Conservation (phyloP, 1,284 basidiomycete genomes). For the Moesziomyces aphidis region DNA sequence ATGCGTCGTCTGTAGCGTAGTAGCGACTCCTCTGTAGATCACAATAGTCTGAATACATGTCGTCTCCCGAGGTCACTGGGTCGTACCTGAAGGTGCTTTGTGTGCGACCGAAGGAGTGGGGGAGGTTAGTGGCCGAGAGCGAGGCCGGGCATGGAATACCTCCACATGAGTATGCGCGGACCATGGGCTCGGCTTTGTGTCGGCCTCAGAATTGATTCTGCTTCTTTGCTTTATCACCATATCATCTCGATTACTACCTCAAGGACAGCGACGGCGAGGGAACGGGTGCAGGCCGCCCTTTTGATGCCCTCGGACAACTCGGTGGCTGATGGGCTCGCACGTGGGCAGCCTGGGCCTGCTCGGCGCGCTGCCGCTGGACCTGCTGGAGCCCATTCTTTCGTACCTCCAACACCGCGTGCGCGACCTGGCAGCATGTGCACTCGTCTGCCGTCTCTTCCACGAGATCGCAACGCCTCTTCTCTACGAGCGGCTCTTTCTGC, state of each 20-base stretch:
- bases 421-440: conserved; percentile 56
- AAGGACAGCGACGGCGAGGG: too few relatives aligned
- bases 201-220: too few relatives aligned
- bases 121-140: background rate
- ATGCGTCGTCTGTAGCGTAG: conserved; percentile 13
- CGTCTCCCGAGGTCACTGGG: background rate
- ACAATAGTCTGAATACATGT: background rate
- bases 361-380: conserved; percentile 54
- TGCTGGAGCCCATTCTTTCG: conserved; percentile 51
- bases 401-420: conserved; percentile 48
- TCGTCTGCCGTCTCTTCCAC: conserved; percentile 41
- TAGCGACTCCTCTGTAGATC: background rate
- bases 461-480: conserved; percentile 49
- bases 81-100: too few relatives aligned
- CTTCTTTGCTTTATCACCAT: too few relatives aligned
- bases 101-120: background rate
- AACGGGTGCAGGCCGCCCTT: conserved; percentile 15
- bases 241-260: too few relatives aligned
- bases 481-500: conserved; percentile 63
- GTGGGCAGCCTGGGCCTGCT: conserved; percentile 15
- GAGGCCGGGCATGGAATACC: background rate
- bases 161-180: conserved; percentile 18
- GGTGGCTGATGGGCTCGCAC: conserved; percentile 7
- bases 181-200: background rate
- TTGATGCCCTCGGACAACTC: background rate